A percentile compares a stretch with the other conserved stretches of the same genome.
Evolutionary conservation across 163 green algal species (phyloP).

Genomic region (Scenedesmus sp.): DNA sequence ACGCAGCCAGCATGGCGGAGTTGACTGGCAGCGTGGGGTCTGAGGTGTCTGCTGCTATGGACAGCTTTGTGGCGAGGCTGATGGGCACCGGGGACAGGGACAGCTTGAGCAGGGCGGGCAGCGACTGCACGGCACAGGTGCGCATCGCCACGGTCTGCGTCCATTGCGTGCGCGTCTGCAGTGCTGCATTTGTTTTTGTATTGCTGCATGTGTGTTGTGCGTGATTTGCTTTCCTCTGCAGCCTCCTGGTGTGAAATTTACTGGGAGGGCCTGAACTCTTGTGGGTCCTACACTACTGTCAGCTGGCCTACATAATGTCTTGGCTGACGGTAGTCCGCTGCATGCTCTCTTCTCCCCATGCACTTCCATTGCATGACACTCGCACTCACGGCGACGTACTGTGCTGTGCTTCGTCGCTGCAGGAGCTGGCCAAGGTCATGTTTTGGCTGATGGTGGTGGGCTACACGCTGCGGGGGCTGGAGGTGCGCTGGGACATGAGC

Average conservation of each 20-base stretch:
- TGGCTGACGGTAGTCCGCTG: neutral
- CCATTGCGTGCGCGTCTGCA: neutral
- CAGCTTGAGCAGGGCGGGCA: constrained; percentile 66
- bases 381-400: no score
- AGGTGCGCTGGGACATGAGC: constrained; percentile 81
- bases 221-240: neutral
- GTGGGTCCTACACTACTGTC: no score
- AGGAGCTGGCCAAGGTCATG: constrained; percentile 79
- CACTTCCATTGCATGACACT: no score
- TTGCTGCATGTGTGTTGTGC: neutral
- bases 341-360: neutral
- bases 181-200: neutral
- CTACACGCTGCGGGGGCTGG: constrained; percentile 87
- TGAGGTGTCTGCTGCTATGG: constrained; percentile 92
- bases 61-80: constrained; percentile 88
- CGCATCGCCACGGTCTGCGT: no score
- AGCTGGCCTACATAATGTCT: no score
- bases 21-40: constrained; percentile 64
- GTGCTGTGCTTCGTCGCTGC: neutral
- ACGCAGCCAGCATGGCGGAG: constrained; percentile 70
- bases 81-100: constrained; percentile 77
- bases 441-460: constrained; percentile 89
- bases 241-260: neutral
- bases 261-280: no score
- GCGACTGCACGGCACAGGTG: constrained; percentile 64